phyloP scores from a whole-genome alignment of 208 protist genomes.

The Crithidia expoeki region DNA sequence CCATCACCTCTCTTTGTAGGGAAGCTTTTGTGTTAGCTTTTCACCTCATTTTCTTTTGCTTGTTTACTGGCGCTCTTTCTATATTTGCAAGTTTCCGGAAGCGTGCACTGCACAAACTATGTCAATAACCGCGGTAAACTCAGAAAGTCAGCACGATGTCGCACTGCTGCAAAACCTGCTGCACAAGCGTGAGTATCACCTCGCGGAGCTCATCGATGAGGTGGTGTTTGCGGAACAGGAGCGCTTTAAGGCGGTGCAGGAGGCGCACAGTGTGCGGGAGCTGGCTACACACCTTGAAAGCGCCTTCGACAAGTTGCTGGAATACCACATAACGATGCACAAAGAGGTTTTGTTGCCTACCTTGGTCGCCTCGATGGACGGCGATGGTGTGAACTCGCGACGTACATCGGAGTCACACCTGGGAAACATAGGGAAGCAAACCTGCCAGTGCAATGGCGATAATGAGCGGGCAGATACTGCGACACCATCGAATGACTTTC shows the following conservation, averaged over 20 bases:
- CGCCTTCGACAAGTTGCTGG: conserved; percentile 48
- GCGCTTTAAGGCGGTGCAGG: conserved; percentile 43
- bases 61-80: too few relatives aligned
- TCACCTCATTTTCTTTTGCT: not conserved
- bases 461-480: not conserved
- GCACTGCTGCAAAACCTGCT: conserved; percentile 45
- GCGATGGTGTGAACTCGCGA: not conserved
- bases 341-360: conserved; percentile 54
- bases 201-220: conserved; percentile 82
- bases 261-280: conserved; percentile 23
- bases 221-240: conserved; percentile 63
- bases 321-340: conserved; percentile 56
- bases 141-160: conserved; percentile 19
- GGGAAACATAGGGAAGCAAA: not conserved
- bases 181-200: conserved; percentile 68
- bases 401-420: not conserved
- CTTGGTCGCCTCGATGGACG: conserved; percentile 7
- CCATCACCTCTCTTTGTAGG: not conserved
- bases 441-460: not conserved
- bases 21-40: too few relatives aligned
- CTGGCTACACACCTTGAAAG: conserved; percentile 43
- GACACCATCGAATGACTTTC: conserved; percentile 12
- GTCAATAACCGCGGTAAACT: conserved; percentile 11
- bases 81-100: too few relatives aligned
- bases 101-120: conserved; percentile 5